Base-by-base conservation (phyloP, 106 monocot genomes). In the Xerophyta viscosa region DNA sequence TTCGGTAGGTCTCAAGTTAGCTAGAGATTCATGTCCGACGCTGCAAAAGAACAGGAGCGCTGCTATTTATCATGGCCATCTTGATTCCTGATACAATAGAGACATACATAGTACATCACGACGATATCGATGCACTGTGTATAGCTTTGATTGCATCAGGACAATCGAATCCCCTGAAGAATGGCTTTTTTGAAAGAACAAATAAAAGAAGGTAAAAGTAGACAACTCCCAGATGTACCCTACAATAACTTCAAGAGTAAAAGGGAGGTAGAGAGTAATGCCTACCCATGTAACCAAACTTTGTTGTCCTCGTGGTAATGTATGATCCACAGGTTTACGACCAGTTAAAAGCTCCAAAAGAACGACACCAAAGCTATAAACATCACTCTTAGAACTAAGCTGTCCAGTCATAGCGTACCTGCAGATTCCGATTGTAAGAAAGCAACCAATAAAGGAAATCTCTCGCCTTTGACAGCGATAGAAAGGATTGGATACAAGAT, bases 341-440 rank as follows among this genome's bases (percentile, higher is more conserved):
- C 76, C 76, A 41, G 65, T 76, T 24, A 76, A 37, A 22, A 76
- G 65, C 22, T 76, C 76, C 70, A 76, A 56, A 65, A 76, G 68
- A 14, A 76, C 65, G 50, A 76, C 76, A 41, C 76, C 76, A 51
- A 70, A 76, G 54, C 76, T 70, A 46, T 76, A 70, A 15, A 70
- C 70, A 61, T 76, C 76, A 61, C 76, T 76, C 54, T 76, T 76
- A 0, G 52, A 41, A 23, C 29, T 76, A 39, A 76, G 64, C 28
- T 76, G 60, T 33, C 70, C 76, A 20, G 76, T 65, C 76, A 76
- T 61, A 0, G 66, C 69, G 61, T 61, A 67, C 63, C 74, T 74
- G 48, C 48, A 15, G 24, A n/a, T 8, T 36, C 6, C 3, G 15
- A 15, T 12, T 39, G 39, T 7, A 39, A 39, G 10, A 12, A 39